Evolutionary conservation across 1,284 basidiomycete genomes (phyloP), one percentile per base, ranked within the genome.

Genomic region (Sutorius eximius): DNA sequence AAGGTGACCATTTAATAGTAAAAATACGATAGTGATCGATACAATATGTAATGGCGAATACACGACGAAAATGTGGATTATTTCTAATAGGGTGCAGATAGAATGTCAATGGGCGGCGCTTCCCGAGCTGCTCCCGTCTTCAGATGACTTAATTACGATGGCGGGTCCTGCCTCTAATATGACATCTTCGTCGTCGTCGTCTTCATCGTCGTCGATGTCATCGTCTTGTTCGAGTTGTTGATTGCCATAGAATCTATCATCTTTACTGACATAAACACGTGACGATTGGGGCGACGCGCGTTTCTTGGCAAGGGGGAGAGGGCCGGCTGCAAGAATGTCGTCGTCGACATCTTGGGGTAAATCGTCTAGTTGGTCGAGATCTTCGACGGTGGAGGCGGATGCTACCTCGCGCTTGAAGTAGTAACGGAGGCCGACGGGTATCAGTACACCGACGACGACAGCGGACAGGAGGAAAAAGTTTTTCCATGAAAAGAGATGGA

Each of bases 361-460:
- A 9, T 61, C 62, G 2, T 59, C 59, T 42, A 59, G 58, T 3
- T 51, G 43, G 57, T 66, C 72, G 5, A 63, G 69, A 22, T 67
- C 75, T 44, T 78, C 76, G 30, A 75, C 76, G 15, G 77, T 76
- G 38, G 76, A 78, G 45, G 75, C 80, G 15, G 76, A 78, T 18
- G 75, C 77, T 8, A 80, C 81, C 51, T 81, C 75, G 40, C 77
- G 75, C 61, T 78, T 77, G 73, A 87, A 90, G 76, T 79, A 87
- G 64, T 87, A 91, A 55, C 92, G 82, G 56, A 97, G 74, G 3
- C 89, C 91, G 34, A 98, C 93, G 0, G 95, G 95, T 50, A 97
- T 91, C 71, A 98, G 76, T 4, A 94, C 95, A 2, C 95, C 96
- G 12, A 93, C 80, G 51, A 91, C 87, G 46, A 98, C 87, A 0